Percentiles rank a stretch among this genome's conserved stretches.
These are phyloP conservation scores for Rhodosporidiobolus sp. DNA, from an alignment of 768 basidiomycete species.

Conservation along the genomic window DNA sequence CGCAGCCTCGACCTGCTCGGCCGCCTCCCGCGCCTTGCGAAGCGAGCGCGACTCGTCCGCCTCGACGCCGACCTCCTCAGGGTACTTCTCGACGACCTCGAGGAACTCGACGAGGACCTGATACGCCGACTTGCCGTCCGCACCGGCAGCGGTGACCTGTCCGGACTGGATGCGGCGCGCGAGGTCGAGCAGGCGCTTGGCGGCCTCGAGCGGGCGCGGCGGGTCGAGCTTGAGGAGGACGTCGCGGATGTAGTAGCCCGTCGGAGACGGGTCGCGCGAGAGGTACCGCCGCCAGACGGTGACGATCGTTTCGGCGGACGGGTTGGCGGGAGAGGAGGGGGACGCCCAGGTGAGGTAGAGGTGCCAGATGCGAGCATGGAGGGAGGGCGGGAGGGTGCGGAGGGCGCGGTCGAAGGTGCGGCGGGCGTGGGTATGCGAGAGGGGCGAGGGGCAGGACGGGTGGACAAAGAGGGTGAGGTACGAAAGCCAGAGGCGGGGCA, in stretches of 20 bases:
- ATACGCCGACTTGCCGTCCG: conserved; percentile 91
- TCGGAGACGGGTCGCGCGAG: conserved; percentile 52
- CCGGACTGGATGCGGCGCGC: conserved; percentile 55
- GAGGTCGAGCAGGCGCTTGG: conserved; percentile 79
- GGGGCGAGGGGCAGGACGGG: conserved; percentile 74
- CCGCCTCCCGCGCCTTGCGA: conserved; percentile 48
- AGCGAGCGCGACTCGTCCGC: conserved; percentile 67
- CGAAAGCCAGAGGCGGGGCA: conserved; percentile 90
- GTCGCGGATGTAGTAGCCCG: conserved; percentile 50
- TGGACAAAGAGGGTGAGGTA: conserved; percentile 88
- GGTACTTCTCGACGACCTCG: conserved; percentile 80
- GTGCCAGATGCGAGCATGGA: conserved; percentile 88
- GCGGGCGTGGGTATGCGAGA: conserved; percentile 86
- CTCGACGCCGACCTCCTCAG: conserved; percentile 88
- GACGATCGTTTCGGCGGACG: conserved; percentile 73
- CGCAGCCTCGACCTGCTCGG: background rate
- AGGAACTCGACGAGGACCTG: conserved; percentile 90
- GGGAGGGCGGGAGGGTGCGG: conserved; percentile 84
- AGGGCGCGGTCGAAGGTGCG: conserved; percentile 90
- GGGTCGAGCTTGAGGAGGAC: conserved; percentile 51
- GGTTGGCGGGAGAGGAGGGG: conserved; percentile 55
- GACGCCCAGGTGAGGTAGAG: conserved; percentile 84
- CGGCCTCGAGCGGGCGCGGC: conserved; percentile 83
- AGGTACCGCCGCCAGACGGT: conserved; percentile 78
- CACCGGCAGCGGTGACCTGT: conserved; percentile 70